Evolutionary conservation across 1,139 yeast genomes (phyloP).

Genomic region (Yamadazyma friedrichii): DNA sequence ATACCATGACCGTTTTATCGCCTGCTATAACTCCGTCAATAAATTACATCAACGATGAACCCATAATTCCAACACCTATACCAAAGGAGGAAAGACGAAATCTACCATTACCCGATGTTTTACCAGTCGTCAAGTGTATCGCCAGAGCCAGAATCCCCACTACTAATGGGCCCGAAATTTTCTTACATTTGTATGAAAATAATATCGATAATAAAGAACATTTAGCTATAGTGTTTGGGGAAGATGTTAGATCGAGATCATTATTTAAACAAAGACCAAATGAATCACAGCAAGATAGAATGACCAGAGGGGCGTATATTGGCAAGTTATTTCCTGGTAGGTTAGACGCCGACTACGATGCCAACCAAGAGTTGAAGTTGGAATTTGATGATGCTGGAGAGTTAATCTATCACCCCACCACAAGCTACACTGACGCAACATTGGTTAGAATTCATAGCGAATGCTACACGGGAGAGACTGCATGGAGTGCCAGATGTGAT

Average conservation of each 20-base stretch:
- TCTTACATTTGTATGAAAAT: slow-evolving; percentile 83
- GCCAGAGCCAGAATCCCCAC: slow-evolving; percentile 94
- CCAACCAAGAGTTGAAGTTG: slow-evolving; percentile 35
- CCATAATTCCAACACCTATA: slow-evolving; percentile 18
- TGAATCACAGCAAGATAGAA: slow-evolving; percentile 88
- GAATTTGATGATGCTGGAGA: slow-evolving; percentile 51
- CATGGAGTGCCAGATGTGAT: slow-evolving; percentile 98
- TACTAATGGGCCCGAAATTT: slow-evolving; percentile 90
- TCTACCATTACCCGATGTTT: slow-evolving; percentile 27
- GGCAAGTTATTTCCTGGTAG: slow-evolving; percentile 91
- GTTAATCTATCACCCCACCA: slow-evolving; percentile 38
- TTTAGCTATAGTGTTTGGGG: slow-evolving; percentile 95
- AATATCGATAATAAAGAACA: slow-evolving; percentile 90
- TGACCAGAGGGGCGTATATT: slow-evolving; percentile 96
- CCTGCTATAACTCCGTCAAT: slow-evolving; percentile 35
- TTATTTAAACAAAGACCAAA: slow-evolving; percentile 59
- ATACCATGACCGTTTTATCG: slow-evolving; percentile 34
- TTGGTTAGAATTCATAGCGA: slow-evolving; percentile 85
- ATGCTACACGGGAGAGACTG: slow-evolving; percentile 98
- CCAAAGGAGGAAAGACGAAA: slow-evolving; percentile 21
- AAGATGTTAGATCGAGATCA: slow-evolving; percentile 75
- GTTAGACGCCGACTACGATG: slow-evolving; percentile 62
- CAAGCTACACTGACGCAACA: slow-evolving; percentile 48
- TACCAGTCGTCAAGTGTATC: slow-evolving; percentile 79
- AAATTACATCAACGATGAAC: slow-evolving; percentile 14